A percentile compares a stretch with the other conserved stretches of the same genome.
phyloP scores from a whole-genome alignment of 1,139 yeast species.

The Diutina ranongensis region DNA sequence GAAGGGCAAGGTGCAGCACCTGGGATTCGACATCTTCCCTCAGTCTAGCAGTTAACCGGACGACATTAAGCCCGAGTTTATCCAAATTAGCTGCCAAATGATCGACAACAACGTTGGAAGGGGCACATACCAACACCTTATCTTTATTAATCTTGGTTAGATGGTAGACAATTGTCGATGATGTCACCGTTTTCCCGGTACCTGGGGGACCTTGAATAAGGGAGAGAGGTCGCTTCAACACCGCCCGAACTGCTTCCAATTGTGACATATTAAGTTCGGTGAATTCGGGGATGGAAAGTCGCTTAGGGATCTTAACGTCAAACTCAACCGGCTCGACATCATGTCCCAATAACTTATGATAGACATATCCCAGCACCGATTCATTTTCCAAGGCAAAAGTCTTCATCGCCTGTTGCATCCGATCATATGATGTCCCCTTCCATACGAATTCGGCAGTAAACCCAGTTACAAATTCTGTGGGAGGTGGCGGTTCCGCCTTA shows the following conservation, averaged over 20 bases:
- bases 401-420: conserved; percentile 75
- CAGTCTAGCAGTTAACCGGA: conserved; percentile 63
- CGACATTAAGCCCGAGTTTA: conserved; percentile 59
- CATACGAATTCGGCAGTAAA: conserved; percentile 85
- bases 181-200: conserved; percentile 91
- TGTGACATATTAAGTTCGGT: conserved; percentile 72
- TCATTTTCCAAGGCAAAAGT: conserved; percentile 61
- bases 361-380: conserved; percentile 67
- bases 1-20: conserved; percentile 42
- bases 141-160: conserved; percentile 39
- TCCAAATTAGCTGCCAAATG: conserved; percentile 71
- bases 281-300: conserved; percentile 54
- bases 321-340: conserved; percentile 58
- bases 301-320: conserved; percentile 46
- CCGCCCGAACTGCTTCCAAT: conserved; percentile 62
- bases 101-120: conserved; percentile 92
- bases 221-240: conserved; percentile 64
- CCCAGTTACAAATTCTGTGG: conserved; percentile 44
- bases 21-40: conserved; percentile 73
- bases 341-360: conserved; percentile 75
- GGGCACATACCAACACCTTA: conserved; percentile 75
- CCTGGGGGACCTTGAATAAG: conserved; percentile 98
- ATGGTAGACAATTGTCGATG: conserved; percentile 81
- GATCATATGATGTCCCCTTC: conserved; percentile 73
- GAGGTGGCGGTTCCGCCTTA: conserved; percentile 29